Evolutionary conservation across 2,329 filamentous ascomycete genomes (phyloP), one percentile per base, ranked within the genome.

Genomic region (Aotearoamyces nothofagi): DNA sequence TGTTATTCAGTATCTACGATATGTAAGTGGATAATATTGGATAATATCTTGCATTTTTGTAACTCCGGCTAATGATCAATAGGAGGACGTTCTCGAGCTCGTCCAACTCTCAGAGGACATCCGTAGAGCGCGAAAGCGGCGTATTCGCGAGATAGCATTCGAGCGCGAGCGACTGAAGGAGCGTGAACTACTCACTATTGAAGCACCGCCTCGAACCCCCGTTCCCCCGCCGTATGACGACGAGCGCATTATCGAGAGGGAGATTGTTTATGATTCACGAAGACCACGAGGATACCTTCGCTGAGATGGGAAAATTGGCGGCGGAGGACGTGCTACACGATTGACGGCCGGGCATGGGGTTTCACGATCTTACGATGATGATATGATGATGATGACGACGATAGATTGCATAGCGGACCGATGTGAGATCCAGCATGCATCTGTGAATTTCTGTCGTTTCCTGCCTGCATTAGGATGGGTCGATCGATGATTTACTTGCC

Each of bases 61-160:
- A 8, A 10, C 16, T 5, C 12, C 24, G 33, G 24, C 56, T 62
- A 45, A 62, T 44, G 17, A 8, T 5, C 10, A 8, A 15, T 43
- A 93, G 83, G 82, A 92, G 48, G 83, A 94, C 40, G 81, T 96
- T 26, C 66, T 83, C 24, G 73, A 78, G 38, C 69, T 96, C 4
- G 81, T 92, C 15, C 70, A 90, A 38, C 52, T 92, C 3, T 82
- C 83, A 1, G 79, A 92, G 36, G 69, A 80, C 12, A 90, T 94
- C 46, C 78, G 82, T 19, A 69, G 69, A 32, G 67, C 55, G 17
- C 63, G 67, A 34, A 59, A 58, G 44, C 53, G 63, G 11, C 60
- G 66, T 29, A 55, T 60, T 19, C 58, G 60, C 26, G 64, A 72
- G 40, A 54, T 63, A 20, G 57, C 66, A 45, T 72, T 62, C 47